A percentile compares a stretch with the other conserved stretches of the same genome.
Conservation (phyloP, 441 rosid genomes). For the Pelargonium cotyledonis region DNA sequence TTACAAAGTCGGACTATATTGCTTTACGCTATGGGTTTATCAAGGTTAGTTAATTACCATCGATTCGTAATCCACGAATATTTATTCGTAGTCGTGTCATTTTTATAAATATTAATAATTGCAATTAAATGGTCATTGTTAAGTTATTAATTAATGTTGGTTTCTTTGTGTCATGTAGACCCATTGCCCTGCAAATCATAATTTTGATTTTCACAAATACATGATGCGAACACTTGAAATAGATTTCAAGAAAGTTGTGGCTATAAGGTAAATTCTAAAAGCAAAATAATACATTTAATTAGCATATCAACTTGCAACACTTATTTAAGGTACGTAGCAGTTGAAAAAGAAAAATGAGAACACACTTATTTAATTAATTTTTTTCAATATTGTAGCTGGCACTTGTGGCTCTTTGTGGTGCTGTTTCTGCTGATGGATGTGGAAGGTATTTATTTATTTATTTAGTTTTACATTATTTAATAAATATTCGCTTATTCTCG, state of each 20-base stretch:
- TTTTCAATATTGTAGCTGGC: slow-evolving; percentile 43
- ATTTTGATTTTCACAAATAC: slow-evolving; percentile 56
- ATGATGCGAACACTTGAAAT: slow-evolving; percentile 53
- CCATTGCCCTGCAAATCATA: slow-evolving; percentile 27
- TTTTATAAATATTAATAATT: too few species aligned
- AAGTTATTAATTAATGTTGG: too few species aligned
- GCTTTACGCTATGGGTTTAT: slow-evolving; percentile 69
- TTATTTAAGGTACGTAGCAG: too few species aligned
- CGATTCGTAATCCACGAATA: too few species aligned
- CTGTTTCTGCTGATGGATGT: slow-evolving; percentile 67
- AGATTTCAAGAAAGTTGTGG: slow-evolving; percentile 64
- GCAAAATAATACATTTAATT: too few species aligned
- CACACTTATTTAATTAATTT: too few species aligned
- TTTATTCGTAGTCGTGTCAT: too few species aligned
- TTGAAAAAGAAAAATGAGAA: too few species aligned
- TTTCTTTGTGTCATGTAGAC: slow-evolving; percentile 25
- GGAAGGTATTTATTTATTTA: slow-evolving; percentile 35
- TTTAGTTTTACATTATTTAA: too few species aligned
- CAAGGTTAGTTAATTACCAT: slow-evolving; percentile 27
- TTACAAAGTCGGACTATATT: slow-evolving; percentile 69
- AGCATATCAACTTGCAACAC: too few species aligned
- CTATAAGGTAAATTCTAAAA: slow-evolving; percentile 48
- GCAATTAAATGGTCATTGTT: too few species aligned
- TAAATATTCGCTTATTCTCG: too few species aligned
- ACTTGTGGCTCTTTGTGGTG: slow-evolving; percentile 85